Percentiles rank a stretch among this genome's conserved stretches.
phyloP scores from a whole-genome alignment of 2,329 filamentous ascomycete species.

The Balansia obtecta region DNA sequence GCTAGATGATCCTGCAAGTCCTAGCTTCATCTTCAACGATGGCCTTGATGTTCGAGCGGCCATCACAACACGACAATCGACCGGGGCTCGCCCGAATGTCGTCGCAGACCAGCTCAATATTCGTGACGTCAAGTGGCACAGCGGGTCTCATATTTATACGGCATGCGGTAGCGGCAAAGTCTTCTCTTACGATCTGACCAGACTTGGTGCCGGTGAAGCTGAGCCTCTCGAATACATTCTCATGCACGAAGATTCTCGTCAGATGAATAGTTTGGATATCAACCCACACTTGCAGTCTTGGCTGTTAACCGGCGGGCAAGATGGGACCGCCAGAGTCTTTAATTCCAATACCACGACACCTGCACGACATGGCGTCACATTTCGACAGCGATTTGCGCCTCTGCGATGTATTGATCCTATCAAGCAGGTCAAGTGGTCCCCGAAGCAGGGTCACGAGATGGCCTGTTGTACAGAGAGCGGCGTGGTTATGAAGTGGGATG shows the following conservation, averaged over 20 bases:
- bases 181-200: conserved; percentile 48
- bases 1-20: conserved; percentile 32
- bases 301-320: conserved; percentile 50
- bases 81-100: conserved; percentile 27
- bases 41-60: conserved; percentile 45
- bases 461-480: conserved; percentile 53
- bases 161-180: conserved; percentile 53
- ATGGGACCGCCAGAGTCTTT: conserved; percentile 49
- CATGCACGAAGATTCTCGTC: conserved; percentile 47
- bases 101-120: conserved; percentile 48
- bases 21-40: conserved; percentile 35
- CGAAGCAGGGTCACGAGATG: conserved; percentile 47
- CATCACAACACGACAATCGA: conserved; percentile 36
- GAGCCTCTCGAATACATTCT: conserved; percentile 42
- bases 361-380: conserved; percentile 37
- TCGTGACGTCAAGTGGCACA: conserved; percentile 48
- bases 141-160: conserved; percentile 44
- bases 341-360: conserved; percentile 38
- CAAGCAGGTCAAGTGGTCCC: conserved; percentile 53
- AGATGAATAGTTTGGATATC: conserved; percentile 51
- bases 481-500: conserved; percentile 51
- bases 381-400: conserved; percentile 31
- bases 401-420: conserved; percentile 31
- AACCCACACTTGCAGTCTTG: conserved; percentile 46
- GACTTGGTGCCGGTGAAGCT: conserved; percentile 30